phyloP scores from a whole-genome alignment of 805 yeast genomes.

The Pichia cephalocereana region DNA sequence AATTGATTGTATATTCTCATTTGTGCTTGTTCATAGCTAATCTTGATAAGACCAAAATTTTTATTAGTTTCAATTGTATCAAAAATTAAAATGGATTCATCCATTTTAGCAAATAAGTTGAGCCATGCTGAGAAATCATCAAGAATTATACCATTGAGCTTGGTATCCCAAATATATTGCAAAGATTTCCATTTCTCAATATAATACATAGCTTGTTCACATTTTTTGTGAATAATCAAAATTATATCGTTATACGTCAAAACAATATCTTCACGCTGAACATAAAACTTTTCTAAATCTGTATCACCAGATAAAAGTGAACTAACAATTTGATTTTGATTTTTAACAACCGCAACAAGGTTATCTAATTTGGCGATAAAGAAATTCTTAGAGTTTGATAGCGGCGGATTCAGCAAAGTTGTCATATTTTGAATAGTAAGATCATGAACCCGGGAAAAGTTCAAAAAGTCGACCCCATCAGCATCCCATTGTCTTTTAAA shows the following conservation, averaged over 20 bases:
- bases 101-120: conserved; percentile 33
- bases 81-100: conserved; percentile 35
- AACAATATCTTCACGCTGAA: conserved; percentile 9
- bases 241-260: neutral
- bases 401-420: conserved; percentile 28
- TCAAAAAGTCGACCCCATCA: conserved; percentile 16
- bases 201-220: neutral
- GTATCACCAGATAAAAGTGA: conserved; percentile 9
- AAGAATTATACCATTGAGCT: conserved; percentile 28
- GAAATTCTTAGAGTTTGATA: conserved; percentile 28
- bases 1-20: conserved; percentile 38
- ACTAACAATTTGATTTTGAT: conserved; percentile 20
- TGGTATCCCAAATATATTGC: conserved; percentile 53
- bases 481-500: conserved; percentile 6
- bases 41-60: conserved; percentile 30
- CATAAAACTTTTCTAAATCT: neutral
- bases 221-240: neutral
- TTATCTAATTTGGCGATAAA: conserved; percentile 23
- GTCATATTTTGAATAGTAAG: conserved; percentile 31
- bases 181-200: conserved; percentile 39
- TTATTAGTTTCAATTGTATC: conserved; percentile 38
- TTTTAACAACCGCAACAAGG: conserved; percentile 13
- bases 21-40: conserved; percentile 48
- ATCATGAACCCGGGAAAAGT: conserved; percentile 19
- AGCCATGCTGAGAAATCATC: conserved; percentile 39